Evolutionary conservation across 352 stramenopile species (phyloP).

Genomic region (Phytophthora megakarya): DNA sequence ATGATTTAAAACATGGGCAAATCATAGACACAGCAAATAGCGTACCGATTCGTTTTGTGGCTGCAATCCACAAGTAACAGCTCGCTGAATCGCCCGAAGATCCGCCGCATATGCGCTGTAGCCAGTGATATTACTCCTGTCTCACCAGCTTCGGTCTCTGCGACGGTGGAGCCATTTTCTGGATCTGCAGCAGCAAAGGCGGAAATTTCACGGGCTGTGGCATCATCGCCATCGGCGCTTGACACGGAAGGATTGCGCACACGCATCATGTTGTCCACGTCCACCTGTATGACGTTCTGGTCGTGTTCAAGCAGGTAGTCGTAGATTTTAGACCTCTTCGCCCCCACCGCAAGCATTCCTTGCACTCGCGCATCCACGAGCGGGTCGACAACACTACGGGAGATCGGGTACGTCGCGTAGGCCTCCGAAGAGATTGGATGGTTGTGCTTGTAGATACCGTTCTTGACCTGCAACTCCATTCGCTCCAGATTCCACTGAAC

Average conservation of each 20-base stretch:
- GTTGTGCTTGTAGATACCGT: too few relatives aligned
- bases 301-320: slow-evolving; percentile 20
- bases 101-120: slow-evolving; percentile 5
- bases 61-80: slow-evolving; percentile 21
- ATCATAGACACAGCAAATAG: not conserved
- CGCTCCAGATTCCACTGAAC: too few relatives aligned
- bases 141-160: slow-evolving; percentile 2
- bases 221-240: slow-evolving; percentile 13
- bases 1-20: slow-evolving; percentile 2
- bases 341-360: slow-evolving; percentile 15
- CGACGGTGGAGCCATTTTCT: not conserved
- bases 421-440: too few relatives aligned
- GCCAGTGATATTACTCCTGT: slow-evolving; percentile 12
- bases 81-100: slow-evolving; percentile 12
- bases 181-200: too few relatives aligned
- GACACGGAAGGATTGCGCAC: not conserved
- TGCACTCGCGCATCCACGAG: too few relatives aligned
- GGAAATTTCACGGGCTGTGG: too few relatives aligned
- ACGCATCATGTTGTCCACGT: slow-evolving; percentile 18
- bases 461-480: too few relatives aligned
- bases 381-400: too few relatives aligned
- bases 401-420: too few relatives aligned
- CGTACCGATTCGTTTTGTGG: too few relatives aligned
- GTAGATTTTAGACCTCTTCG: slow-evolving; percentile 11
- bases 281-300: too few relatives aligned